phyloP scores from a whole-genome alignment of 352 stramenopile genomes.

The Globisporangium carolinianum region DNA sequence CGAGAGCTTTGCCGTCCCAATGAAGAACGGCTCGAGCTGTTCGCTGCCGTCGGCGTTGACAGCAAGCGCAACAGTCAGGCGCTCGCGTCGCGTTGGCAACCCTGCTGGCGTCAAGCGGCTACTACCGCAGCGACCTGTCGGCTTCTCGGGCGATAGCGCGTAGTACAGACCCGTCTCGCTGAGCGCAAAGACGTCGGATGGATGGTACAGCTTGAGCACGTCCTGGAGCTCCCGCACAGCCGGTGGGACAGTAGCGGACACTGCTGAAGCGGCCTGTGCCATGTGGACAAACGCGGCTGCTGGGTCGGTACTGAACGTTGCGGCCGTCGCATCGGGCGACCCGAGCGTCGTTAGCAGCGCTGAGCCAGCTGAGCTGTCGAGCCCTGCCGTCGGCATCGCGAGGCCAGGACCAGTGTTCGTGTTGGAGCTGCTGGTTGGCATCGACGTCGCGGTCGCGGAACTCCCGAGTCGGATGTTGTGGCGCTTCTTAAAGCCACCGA shows the following conservation, averaged over 20 bases:
- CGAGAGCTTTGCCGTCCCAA: constrained; percentile 25
- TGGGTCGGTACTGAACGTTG: not conserved
- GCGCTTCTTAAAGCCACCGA: constrained; percentile 56
- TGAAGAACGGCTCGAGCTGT: constrained; percentile 48
- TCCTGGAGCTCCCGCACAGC: constrained; percentile 27
- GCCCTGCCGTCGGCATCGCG: not conserved
- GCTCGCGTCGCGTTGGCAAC: constrained; percentile 1
- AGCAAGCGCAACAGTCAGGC: constrained; percentile 31
- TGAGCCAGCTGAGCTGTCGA: not conserved
- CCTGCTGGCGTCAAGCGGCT: constrained; percentile 15
- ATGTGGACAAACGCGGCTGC: constrained; percentile 1
- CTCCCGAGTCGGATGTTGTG: constrained; percentile 47
- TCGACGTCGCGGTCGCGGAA: not conserved
- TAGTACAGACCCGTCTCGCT: constrained; percentile 47
- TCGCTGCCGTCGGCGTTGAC: constrained; percentile 49
- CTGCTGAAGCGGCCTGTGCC: not conserved
- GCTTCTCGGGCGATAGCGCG: constrained; percentile 42
- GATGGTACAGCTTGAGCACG: constrained; percentile 27
- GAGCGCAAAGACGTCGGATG: constrained; percentile 49
- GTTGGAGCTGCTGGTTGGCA: too few species aligned
- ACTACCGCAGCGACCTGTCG: constrained; percentile 18
- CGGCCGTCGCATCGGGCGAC: not conserved
- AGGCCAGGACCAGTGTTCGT: too few species aligned
- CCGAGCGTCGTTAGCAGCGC: not conserved
- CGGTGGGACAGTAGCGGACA: constrained; percentile 6